Conservation (phyloP, 2,329 filamentous ascomycete genomes). For the Cyclaneusma minus region DNA sequence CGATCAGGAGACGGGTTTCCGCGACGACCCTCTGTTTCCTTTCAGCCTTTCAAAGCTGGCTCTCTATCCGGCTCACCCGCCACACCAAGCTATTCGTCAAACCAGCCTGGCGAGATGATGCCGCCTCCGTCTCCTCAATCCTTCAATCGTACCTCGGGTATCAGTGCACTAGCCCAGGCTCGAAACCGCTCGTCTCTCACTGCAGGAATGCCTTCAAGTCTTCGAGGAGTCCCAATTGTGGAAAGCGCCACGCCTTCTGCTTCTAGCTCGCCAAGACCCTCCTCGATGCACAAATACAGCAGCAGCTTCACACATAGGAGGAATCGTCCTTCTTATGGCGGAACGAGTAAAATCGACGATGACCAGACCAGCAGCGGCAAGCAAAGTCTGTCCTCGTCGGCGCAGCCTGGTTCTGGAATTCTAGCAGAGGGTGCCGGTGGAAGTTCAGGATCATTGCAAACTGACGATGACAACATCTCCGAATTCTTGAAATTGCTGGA, state of each 20-base stretch:
- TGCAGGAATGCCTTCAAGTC: constrained; percentile 58
- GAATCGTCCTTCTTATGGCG: constrained; percentile 61
- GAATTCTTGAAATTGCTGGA: constrained; percentile 86
- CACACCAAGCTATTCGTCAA: constrained; percentile 16
- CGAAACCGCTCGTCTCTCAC: constrained; percentile 59
- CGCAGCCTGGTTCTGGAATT: constrained; percentile 63
- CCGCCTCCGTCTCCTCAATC: constrained; percentile 40
- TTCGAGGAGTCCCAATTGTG: constrained; percentile 48
- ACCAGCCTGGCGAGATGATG: constrained; percentile 11
- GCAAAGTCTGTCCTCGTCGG: constrained; percentile 56
- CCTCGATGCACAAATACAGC: constrained; percentile 69
- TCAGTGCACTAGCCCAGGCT: constrained; percentile 36
- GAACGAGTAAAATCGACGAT: constrained; percentile 54
- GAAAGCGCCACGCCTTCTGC: constrained; percentile 47
- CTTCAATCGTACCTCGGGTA: constrained; percentile 28
- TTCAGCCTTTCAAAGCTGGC: constrained; percentile 92
- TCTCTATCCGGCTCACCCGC: constrained; percentile 79
- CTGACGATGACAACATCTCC: constrained; percentile 84
- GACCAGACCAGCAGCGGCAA: constrained; percentile 70
- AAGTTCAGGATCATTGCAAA: constrained; percentile 49
- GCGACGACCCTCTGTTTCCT: constrained; percentile 71
- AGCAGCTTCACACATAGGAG: constrained; percentile 87
- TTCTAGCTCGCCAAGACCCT: constrained; percentile 64
- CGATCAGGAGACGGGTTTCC: constrained; percentile 36
- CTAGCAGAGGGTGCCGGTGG: constrained; percentile 56